A percentile compares a stretch with the other conserved stretches of the same genome.
Evolutionary conservation across 2,329 filamentous ascomycete species (phyloP).

Genomic region (Cladosporium cucumerinum): DNA sequence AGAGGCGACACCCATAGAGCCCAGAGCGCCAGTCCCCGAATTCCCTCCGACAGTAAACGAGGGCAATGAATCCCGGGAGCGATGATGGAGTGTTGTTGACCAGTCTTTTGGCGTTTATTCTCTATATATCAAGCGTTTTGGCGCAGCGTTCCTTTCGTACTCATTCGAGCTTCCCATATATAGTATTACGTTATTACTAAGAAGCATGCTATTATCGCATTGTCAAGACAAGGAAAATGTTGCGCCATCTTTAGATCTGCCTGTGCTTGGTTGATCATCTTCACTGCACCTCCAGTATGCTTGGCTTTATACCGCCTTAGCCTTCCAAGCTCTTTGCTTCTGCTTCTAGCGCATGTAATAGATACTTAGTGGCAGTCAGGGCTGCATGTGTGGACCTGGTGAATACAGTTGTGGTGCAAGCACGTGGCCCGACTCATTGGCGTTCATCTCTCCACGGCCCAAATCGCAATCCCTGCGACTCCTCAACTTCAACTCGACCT

Average conservation of each 20-base stretch:
- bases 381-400: neutral
- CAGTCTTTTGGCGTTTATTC: neutral
- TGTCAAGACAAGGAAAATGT: neutral
- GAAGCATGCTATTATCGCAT: neutral
- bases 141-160: conserved; percentile 9
- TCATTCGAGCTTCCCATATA: neutral
- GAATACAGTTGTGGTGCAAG: neutral
- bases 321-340: neutral
- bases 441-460: neutral
- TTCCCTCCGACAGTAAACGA: conserved; percentile 11
- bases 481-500: neutral
- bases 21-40: conserved; percentile 6
- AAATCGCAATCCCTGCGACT: neutral
- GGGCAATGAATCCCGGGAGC: neutral
- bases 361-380: neutral
- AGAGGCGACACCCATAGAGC: conserved; percentile 34
- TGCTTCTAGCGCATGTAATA: neutral
- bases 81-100: neutral
- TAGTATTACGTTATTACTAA: conserved; percentile 7
- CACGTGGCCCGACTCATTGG: conserved; percentile 7
- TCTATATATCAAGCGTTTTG: conserved; percentile 8
- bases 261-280: neutral
- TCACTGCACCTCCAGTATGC: neutral
- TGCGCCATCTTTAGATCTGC: neutral
- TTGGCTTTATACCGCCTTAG: conserved; percentile 7